phyloP scores from a whole-genome alignment of 2,329 filamentous ascomycete genomes.

The Tolypocladium inflatum region DNA sequence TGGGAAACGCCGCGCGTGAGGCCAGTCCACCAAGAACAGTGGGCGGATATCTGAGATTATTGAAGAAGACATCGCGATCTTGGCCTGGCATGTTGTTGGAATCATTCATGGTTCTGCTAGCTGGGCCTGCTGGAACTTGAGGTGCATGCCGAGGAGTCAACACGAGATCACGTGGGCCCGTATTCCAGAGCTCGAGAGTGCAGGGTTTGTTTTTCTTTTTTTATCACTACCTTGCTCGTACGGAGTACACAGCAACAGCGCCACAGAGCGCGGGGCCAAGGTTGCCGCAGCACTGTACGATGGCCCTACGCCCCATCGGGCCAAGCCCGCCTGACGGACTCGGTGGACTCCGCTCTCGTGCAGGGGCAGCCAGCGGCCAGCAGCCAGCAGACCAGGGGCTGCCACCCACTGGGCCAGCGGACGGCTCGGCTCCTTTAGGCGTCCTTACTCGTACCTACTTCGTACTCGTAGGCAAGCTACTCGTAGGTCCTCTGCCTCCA shows the following conservation, averaged over 20 bases:
- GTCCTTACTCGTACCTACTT: background rate
- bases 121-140: background rate
- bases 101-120: background rate
- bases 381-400: background rate
- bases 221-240: too few species aligned
- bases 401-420: background rate
- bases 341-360: background rate
- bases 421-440: background rate
- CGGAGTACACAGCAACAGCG: background rate
- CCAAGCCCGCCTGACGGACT: background rate
- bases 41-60: too few species aligned
- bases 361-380: background rate
- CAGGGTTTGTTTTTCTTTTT: slow-evolving; percentile 2
- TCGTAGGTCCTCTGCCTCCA: background rate
- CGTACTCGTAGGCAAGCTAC: too few species aligned
- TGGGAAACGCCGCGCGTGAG: background rate
- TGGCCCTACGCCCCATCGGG: slow-evolving; percentile 1
- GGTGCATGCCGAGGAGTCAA: slow-evolving; percentile 5
- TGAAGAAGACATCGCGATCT: too few species aligned
- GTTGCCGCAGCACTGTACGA: background rate
- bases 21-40: too few species aligned
- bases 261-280: background rate
- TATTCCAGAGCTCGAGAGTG: background rate
- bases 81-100: background rate
- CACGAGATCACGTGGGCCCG: slow-evolving; percentile 20